Base-by-base conservation (phyloP, 257 asterid genomes). In the Avicennia marina region DNA sequence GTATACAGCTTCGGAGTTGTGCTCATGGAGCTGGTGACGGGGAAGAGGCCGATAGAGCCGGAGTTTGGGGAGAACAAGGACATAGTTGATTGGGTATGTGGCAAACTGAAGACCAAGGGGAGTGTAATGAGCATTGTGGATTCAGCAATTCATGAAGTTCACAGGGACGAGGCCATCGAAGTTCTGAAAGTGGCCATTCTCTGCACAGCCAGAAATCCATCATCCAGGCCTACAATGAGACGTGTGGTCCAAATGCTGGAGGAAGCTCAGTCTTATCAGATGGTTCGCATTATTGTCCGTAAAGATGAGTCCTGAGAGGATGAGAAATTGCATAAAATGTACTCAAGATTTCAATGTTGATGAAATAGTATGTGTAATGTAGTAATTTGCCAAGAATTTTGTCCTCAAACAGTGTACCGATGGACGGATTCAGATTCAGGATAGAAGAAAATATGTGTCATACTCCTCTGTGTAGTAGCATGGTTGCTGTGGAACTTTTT, bases 1-100 rank as follows among this genome's bases (percentile, higher is more conserved):
- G 76, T 91, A 2, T 91, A 91, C 51, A 91, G 98, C 66, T 91
- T 81, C 4, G 98, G 98, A 1, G 96, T 91, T 0, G 98, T 91
- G 3, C 69, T 91, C 24, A 81, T 91, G 96, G 98, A 91, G 84
- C 86, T 91, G 0, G 84, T 88, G 67, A 83, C 95, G 7, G 90
- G 96, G 15, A 85, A 78, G 74, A 85, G 70, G 75, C 95, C 98
- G 18, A 85, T 80, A 0, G 98, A 81, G 73, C 64, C 89, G 0
- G 95, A 83, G 71, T 91, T 68, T 3, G 95, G 95, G 51, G 87
- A 81, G 76, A 75, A 75, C 60, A 80, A 58, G 47, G 94, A 88
- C 65, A 75, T 91, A 40, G 94, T 91, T 0, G 78, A 75, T 45
- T 91, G 95, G 95, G 81, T 91, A 55, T 77, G 83, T 59, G 68